These are phyloP conservation scores for Globisporangium cystogenes DNA, from an alignment of 352 stramenopile genomes.

Conservation along the genomic window DNA sequence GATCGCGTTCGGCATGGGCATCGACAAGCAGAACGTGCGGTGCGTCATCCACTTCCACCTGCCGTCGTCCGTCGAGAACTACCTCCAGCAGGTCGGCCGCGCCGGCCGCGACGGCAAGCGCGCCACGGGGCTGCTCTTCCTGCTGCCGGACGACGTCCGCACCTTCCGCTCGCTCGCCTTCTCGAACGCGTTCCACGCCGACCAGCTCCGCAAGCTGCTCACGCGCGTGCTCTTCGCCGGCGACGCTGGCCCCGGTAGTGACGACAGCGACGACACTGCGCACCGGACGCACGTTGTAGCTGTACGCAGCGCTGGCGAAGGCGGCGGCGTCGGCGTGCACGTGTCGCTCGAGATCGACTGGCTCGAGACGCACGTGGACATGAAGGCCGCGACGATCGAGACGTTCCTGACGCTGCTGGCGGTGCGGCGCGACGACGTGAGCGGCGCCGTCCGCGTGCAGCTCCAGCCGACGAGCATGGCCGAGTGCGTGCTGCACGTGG, in stretches of 20 bases:
- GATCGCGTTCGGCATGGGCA: conserved; percentile 98
- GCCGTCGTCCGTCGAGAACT: conserved; percentile 96
- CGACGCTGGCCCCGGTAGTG: neutral
- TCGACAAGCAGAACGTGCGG: conserved; percentile 97
- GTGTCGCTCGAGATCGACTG: conserved; percentile 52
- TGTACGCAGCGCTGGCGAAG: neutral
- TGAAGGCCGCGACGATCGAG: conserved; percentile 70
- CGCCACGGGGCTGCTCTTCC: conserved; percentile 58
- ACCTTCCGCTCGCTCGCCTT: conserved; percentile 71
- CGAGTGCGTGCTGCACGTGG: conserved; percentile 43
- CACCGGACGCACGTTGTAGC: conserved; percentile 3
- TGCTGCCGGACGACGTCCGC: conserved; percentile 58
- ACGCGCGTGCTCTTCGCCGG: conserved; percentile 26
- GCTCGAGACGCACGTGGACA: conserved; percentile 57
- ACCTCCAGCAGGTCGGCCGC: conserved; percentile 96
- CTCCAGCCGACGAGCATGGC: conserved; percentile 46
- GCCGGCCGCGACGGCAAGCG: conserved; percentile 92
- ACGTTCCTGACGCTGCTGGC: conserved; percentile 70
- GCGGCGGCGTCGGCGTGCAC: conserved; percentile 2
- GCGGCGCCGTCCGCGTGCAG: conserved; percentile 8
- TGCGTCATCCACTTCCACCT: conserved; percentile 98
- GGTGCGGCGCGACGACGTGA: conserved; percentile 22
- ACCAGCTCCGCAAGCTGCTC: conserved; percentile 47
- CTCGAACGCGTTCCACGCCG: conserved; percentile 51
- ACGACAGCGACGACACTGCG: neutral